Evolutionary conservation across 139 green algal genomes (phyloP), one percentile per base, ranked within the genome.

Genomic region (Parachlorella kessleri): DNA sequence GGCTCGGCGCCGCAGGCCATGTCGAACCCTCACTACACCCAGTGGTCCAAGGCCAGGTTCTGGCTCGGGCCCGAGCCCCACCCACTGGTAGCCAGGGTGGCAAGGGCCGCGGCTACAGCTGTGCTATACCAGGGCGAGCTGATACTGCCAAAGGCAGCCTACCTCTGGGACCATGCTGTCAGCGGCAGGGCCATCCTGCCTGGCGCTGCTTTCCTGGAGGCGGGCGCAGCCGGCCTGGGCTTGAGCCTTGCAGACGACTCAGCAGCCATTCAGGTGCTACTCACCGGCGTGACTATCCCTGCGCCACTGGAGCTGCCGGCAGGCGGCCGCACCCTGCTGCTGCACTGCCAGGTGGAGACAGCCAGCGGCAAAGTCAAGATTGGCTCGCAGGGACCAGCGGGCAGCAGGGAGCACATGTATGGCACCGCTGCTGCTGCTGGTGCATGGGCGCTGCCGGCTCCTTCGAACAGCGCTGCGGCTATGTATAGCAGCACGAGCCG

Each of bases 101-200:
- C 35, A 2, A 38, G 10, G 4, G n/a, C 41, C 4, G 55, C 59
- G 3, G 73, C 26, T 76, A 3, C 24, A 42, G 48, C 72, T 86
- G 81, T 70, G n/a, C 37, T 71, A 2, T 92, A 92, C 39, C 37
- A 83, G 36, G 36, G 74, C 0, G 48, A 79, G 53, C 68, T 92
- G 21, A 6, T 23, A 2, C 74, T 85, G 33, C 82, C 87, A 21
- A 36, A 76, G 18, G 63, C 87, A 1, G 14, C 79, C 0, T 94
- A 87, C 70, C 73, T 98, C 32, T 81, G 80, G 66, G 90, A 98
- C 40, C 94, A 98, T 65, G 48, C 37, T 4, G 82, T 86, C 8
- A 40, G 41, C 41, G 66, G 68, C 38, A 70, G 83, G 35, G 41
- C 68, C 36, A 65, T 87, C 55, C 67, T 86, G 9, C 79, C 83